Evolutionary conservation across 257 asterid species (phyloP), one percentile per base, ranked within the genome.

Genomic region (Penstemon newberryi): DNA sequence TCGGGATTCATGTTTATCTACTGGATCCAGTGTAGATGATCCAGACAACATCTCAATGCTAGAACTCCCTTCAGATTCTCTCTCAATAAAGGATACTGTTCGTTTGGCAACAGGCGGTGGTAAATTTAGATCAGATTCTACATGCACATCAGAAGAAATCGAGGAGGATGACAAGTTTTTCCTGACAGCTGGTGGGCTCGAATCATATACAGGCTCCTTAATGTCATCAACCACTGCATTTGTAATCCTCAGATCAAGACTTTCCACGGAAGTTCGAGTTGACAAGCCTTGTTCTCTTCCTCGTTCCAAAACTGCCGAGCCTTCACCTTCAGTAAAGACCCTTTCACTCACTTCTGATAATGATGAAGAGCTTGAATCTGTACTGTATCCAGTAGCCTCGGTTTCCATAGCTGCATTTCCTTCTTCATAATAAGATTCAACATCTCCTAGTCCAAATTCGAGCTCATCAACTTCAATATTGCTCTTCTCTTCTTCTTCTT

Each of bases 151-250:
- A 33, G 84, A 77, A 64, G 76, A 73, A 38, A 72, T 54, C 33
- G 88, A 79, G 46, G 86, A 68, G 71, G 68, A 63, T 10, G 84
- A 77, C 9, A 66, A 67, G 62, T 70, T 80, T 71, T 71, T 75
- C 71, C 65, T 70, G 57, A 40, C 44, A 46, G 79, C 45, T 41
- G 83, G 33, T 6, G 97, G 96, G 78, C 97, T 90, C 8, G 84
- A 71, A 74, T 90, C 96, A 65, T 86, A 86, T 75, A 88, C 83
- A n/a, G 97, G 96, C 52, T 74, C 92, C 67, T 65, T 83, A 8
- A 46, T 55, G 8, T 84, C 88, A 57, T 75, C 82, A 4, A 39
- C 51, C 45, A 46, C 49, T 42, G 67, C 5, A 47, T 67, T 70
- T 4, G 69, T 44, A 37, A 57, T 58, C 56, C 61, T 72, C 56